These are phyloP conservation scores for Pseudevernia furfuracea DNA, from an alignment of 495 filamentous ascomycete genomes.

Conservation along the genomic window DNA sequence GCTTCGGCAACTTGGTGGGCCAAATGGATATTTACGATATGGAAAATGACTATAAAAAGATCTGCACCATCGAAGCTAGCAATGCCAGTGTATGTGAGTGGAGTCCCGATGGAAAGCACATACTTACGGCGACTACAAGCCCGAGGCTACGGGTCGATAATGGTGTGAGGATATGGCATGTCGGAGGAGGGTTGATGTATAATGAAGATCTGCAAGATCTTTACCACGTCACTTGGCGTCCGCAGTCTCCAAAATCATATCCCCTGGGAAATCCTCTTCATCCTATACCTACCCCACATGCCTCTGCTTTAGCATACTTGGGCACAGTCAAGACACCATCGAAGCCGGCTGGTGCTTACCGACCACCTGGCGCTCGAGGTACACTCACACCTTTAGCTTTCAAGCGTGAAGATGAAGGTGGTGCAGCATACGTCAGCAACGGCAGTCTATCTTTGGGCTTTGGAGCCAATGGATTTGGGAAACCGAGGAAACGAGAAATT, in stretches of 20 bases:
- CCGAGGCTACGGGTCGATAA: conserved; percentile 94
- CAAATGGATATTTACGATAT: conserved; percentile 97
- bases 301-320: conserved; percentile 75
- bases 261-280: conserved; percentile 61
- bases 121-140: conserved; percentile 93
- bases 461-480: conserved; percentile 70
- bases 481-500: conserved; percentile 57
- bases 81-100: conserved; percentile 93
- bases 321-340: conserved; percentile 82
- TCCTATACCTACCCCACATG: conserved; percentile 70
- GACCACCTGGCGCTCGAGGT: conserved; percentile 91
- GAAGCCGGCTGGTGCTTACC: conserved; percentile 91
- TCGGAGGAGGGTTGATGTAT: conserved; percentile 85
- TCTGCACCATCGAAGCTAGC: conserved; percentile 89
- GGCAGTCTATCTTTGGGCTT: conserved; percentile 55
- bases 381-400: conserved; percentile 83
- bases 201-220: conserved; percentile 89
- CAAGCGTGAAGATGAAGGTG: conserved; percentile 95
- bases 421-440: conserved; percentile 78
- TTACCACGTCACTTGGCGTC: conserved; percentile 88
- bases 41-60: conserved; percentile 80
- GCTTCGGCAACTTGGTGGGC: conserved; percentile 93
- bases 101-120: conserved; percentile 91
- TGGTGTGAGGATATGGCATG: conserved; percentile 90
- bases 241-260: conserved; percentile 52